Evolutionary conservation across 352 stramenopile species (phyloP).

Genomic region (Phytopythium montanum): DNA sequence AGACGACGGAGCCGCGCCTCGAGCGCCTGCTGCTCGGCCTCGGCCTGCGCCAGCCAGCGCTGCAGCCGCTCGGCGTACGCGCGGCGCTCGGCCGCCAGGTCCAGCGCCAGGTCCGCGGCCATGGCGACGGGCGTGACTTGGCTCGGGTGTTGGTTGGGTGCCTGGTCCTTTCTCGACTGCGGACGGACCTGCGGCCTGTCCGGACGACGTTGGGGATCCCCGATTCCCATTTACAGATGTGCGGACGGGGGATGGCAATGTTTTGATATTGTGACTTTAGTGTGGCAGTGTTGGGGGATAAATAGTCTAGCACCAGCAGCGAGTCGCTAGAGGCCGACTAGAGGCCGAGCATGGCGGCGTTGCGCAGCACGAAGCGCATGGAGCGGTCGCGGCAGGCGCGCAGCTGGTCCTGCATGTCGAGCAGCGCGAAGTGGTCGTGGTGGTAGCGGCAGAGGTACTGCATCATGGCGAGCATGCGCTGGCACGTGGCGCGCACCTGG

Average conservation of each 20-base stretch:
- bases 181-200: too few relatives aligned
- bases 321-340: background rate
- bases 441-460: slow-evolving; percentile 64
- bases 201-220: too few relatives aligned
- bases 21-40: background rate
- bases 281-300: too few relatives aligned
- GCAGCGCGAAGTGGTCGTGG: slow-evolving; percentile 60
- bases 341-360: slow-evolving; percentile 64
- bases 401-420: slow-evolving; percentile 76
- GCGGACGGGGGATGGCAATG: too few relatives aligned
- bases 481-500: slow-evolving; percentile 60
- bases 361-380: slow-evolving; percentile 76
- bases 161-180: background rate
- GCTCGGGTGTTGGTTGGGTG: background rate
- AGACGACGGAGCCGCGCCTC: background rate
- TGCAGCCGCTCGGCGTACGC: background rate
- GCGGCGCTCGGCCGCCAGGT: background rate
- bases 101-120: background rate
- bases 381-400: slow-evolving; percentile 61
- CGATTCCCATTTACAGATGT: too few relatives aligned
- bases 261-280: too few relatives aligned
- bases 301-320: background rate
- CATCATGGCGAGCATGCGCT: slow-evolving; percentile 71
- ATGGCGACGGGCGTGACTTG: background rate
- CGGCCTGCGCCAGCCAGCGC: background rate